Conservation (phyloP, 2,329 filamentous ascomycete genomes). For the Clarireedia hainanense region DNA sequence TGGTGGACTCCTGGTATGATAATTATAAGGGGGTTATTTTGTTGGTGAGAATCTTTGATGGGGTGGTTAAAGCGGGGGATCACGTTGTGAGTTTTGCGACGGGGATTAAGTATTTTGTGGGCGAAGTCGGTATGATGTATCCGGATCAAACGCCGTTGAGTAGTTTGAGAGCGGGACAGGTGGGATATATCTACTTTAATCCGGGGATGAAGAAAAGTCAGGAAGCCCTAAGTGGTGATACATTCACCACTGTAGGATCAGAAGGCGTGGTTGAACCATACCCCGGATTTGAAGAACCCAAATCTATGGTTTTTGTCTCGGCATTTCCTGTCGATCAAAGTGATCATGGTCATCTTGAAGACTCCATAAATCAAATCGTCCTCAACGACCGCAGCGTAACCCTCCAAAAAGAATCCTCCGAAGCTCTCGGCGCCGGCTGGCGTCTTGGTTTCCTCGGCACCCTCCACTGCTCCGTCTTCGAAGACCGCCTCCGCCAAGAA, state of each 20-base stretch:
- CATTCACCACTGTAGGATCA: slow-evolving; percentile 74
- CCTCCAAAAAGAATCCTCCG: slow-evolving; percentile 86
- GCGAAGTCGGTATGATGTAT: slow-evolving; percentile 95
- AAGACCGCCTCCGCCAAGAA: slow-evolving; percentile 88
- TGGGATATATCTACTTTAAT: slow-evolving; percentile 96
- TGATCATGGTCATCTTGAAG: slow-evolving; percentile 79
- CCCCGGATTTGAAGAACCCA: slow-evolving; percentile 92
- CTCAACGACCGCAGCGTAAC: slow-evolving; percentile 95
- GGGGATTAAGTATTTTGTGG: slow-evolving; percentile 81
- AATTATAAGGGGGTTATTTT: slow-evolving; percentile 91
- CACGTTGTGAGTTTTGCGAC: slow-evolving; percentile 84
- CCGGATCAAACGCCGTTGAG: slow-evolving; percentile 77
- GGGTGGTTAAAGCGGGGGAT: slow-evolving; percentile 73
- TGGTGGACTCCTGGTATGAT: slow-evolving; percentile 98
- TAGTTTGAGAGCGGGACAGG: slow-evolving; percentile 78
- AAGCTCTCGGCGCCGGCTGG: slow-evolving; percentile 90
- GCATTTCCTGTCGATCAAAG: slow-evolving; percentile 90
- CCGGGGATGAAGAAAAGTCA: slow-evolving; percentile 96
- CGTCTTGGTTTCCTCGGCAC: slow-evolving; percentile 93
- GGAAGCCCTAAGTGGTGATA: slow-evolving; percentile 94
- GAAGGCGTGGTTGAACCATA: slow-evolving; percentile 72
- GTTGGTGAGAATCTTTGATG: slow-evolving; percentile 86
- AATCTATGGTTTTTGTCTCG: slow-evolving; percentile 97
- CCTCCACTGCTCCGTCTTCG: slow-evolving; percentile 96
- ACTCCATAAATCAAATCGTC: slow-evolving; percentile 88